Conservation (phyloP, 2,329 filamentous ascomycete species). For the Conoideocrella luteorostrata region DNA sequence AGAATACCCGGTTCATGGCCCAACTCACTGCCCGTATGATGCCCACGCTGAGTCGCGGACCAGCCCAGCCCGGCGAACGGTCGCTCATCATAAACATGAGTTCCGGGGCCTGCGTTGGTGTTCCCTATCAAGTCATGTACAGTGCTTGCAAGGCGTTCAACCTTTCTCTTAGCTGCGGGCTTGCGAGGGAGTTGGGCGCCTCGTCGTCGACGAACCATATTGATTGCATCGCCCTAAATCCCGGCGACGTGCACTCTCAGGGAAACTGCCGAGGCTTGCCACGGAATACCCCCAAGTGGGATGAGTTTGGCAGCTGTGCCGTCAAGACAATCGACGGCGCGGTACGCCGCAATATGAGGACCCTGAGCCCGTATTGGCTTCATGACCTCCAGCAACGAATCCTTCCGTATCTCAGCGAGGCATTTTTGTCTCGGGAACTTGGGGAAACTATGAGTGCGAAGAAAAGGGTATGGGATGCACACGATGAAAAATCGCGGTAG, state of each 20-base stretch:
- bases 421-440: too few relatives aligned
- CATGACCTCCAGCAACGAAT: too few relatives aligned
- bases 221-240: constrained; percentile 22
- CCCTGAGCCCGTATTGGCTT: constrained; percentile 20
- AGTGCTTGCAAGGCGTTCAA: constrained; percentile 25
- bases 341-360: constrained; percentile 14
- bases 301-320: constrained; percentile 9
- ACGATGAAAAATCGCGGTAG: too few relatives aligned
- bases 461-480: too few relatives aligned
- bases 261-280: constrained; percentile 14
- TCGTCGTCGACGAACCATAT: constrained; percentile 17
- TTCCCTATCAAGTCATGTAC: constrained; percentile 25
- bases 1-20: constrained; percentile 29
- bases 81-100: constrained; percentile 24
- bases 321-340: constrained; percentile 18
- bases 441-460: too few relatives aligned
- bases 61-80: constrained; percentile 5
- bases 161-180: constrained; percentile 18
- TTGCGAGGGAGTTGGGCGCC: constrained; percentile 22
- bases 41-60: constrained; percentile 13
- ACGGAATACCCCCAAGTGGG: constrained; percentile 14
- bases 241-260: constrained; percentile 22
- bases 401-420: too few relatives aligned
- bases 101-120: constrained; percentile 17
- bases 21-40: constrained; percentile 25